A percentile compares a stretch with the other conserved stretches of the same genome.
Conservation (phyloP, 2,329 filamentous ascomycete species). For the Microdochium trichocladiopsis region DNA sequence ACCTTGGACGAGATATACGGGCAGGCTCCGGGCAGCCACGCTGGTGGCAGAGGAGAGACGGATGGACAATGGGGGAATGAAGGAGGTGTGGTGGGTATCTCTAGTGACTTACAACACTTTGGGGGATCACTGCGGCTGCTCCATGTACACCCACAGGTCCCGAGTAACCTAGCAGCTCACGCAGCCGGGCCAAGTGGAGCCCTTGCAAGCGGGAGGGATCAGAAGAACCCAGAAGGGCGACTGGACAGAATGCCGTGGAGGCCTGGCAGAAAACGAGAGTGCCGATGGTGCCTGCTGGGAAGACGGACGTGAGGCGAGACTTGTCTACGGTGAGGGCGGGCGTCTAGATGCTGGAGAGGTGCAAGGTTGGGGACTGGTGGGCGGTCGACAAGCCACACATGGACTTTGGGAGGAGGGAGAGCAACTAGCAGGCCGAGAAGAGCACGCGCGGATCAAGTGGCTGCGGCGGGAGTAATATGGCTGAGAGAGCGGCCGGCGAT, state of each 20-base stretch:
- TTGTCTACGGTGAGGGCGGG: not conserved
- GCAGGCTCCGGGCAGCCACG: not conserved
- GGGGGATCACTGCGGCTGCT: not conserved
- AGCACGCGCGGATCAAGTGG: no score
- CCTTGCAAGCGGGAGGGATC: no score
- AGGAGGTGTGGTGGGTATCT: not conserved
- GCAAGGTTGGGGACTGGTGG: no score
- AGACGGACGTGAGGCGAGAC: not conserved
- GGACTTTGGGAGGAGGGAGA: not conserved
- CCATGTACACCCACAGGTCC: not conserved
- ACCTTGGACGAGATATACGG: not conserved
- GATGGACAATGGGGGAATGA: not conserved
- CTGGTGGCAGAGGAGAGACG: not conserved
- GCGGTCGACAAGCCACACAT: not conserved
- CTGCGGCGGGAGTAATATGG: no score
- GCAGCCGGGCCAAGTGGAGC: no score
- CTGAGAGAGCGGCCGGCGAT: no score
- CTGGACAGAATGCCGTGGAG: not conserved
- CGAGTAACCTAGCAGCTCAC: no score
- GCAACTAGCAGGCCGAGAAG: no score
- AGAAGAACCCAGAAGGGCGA: not conserved
- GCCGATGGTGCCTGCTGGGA: no score
- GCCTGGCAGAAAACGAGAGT: not conserved
- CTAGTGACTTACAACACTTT: not conserved
- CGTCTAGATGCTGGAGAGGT: no score